Percentiles rank a stretch among this genome's conserved stretches.
These are phyloP conservation scores for Apiospora koreana DNA, from an alignment of 2,329 filamentous ascomycete species.

Conservation along the genomic window DNA sequence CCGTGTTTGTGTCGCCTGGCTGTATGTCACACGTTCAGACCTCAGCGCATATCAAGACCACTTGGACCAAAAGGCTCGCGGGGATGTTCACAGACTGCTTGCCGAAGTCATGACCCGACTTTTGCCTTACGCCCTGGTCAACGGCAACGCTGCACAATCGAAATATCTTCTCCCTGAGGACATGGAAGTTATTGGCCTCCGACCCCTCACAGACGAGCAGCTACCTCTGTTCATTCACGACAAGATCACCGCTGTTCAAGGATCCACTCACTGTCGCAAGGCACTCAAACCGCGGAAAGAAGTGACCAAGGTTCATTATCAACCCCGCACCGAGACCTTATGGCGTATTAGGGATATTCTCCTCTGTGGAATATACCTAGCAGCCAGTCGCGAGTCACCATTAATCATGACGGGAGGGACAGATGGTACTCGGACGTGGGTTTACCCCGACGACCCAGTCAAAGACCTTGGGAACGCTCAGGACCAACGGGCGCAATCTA, in stretches of 20 bases:
- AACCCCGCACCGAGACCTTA: conserved; percentile 38
- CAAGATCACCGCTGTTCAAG: conserved; percentile 21
- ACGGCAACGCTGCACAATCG: conserved; percentile 37
- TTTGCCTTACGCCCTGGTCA: conserved; percentile 42
- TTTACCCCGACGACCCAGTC: conserved; percentile 23
- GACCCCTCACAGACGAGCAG: conserved; percentile 25
- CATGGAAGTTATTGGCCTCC: conserved; percentile 31
- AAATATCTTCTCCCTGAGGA: conserved; percentile 56
- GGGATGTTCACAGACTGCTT: conserved; percentile 48
- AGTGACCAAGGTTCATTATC: conserved; percentile 32
- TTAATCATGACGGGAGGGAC: conserved; percentile 28
- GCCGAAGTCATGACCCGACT: conserved; percentile 50
- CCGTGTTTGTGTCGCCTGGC: conserved; percentile 57
- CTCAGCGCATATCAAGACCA: conserved; percentile 46
- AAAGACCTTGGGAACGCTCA: not conserved
- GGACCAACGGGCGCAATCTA: not conserved
- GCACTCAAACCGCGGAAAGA: conserved; percentile 40
- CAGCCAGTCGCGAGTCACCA: conserved; percentile 42
- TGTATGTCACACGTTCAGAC: conserved; percentile 48
- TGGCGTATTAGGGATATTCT: conserved; percentile 51
- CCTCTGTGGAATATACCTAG: conserved; percentile 49
- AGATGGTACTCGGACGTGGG: conserved; percentile 26
- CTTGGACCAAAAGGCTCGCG: conserved; percentile 43
- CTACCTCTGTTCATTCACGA: conserved; percentile 29
- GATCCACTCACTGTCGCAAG: conserved; percentile 25